These are phyloP conservation scores for Aspergillus glaucus DNA, from an alignment of 2,329 filamentous ascomycete species.

Conservation along the genomic window DNA sequence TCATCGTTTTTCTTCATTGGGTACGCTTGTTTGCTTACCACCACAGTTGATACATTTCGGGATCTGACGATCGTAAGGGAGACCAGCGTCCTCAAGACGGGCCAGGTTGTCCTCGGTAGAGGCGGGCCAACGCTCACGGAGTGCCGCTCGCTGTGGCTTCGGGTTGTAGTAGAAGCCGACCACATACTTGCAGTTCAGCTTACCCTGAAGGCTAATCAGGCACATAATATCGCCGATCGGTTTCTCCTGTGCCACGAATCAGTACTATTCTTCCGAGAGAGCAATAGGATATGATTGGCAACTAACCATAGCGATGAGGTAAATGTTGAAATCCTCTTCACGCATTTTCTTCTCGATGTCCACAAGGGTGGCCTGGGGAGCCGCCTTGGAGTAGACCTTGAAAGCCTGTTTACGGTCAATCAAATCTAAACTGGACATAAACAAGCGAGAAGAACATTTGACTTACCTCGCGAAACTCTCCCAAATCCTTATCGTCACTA, in stretches of 20 bases:
- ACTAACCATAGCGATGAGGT: constrained; percentile 47
- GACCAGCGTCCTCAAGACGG: constrained; percentile 47
- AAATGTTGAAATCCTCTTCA: constrained; percentile 40
- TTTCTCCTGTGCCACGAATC: constrained; percentile 31
- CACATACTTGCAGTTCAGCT: constrained; percentile 45
- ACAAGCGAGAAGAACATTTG: neutral
- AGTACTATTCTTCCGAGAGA: constrained; percentile 1
- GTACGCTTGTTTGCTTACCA: constrained; percentile 24
- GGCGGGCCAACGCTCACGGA: constrained; percentile 45
- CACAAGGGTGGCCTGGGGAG: constrained; percentile 39
- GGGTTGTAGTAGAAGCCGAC: constrained; percentile 44
- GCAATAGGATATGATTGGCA: neutral
- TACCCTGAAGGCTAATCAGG: constrained; percentile 49
- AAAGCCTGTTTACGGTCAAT: constrained; percentile 31
- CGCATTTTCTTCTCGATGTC: constrained; percentile 49
- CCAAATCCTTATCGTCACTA: constrained; percentile 44
- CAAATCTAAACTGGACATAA: neutral
- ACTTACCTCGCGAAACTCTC: constrained; percentile 44
- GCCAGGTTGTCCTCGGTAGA: constrained; percentile 45
- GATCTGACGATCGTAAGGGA: constrained; percentile 45
- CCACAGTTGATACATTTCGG: constrained; percentile 48
- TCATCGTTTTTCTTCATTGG: neutral
- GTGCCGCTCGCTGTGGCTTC: constrained; percentile 42
- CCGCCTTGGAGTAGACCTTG: constrained; percentile 47
- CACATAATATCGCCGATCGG: constrained; percentile 39